These are phyloP conservation scores for Fusarium newnesense DNA, from an alignment of 2,329 filamentous ascomycete species.

Conservation along the genomic window DNA sequence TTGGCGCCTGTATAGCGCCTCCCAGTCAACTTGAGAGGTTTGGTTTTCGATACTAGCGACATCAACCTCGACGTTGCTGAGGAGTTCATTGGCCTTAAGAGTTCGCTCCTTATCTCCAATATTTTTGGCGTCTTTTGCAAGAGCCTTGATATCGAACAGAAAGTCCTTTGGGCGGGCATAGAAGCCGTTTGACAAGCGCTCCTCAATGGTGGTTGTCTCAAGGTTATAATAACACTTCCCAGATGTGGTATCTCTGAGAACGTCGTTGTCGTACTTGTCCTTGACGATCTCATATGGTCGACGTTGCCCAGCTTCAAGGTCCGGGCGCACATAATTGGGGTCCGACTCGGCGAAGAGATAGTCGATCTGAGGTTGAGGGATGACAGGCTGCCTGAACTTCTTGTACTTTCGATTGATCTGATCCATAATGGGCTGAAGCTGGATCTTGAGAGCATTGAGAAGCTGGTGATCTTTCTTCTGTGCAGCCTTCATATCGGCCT, in stretches of 20 bases:
- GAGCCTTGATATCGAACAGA: constrained; percentile 82
- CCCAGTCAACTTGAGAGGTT: constrained; percentile 78
- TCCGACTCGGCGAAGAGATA: constrained; percentile 89
- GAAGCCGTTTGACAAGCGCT: constrained; percentile 95
- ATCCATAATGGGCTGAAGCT: constrained; percentile 95
- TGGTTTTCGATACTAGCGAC: constrained; percentile 79
- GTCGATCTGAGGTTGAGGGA: constrained; percentile 77
- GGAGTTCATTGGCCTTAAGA: constrained; percentile 89
- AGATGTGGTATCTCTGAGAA: constrained; percentile 78
- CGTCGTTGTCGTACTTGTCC: constrained; percentile 81
- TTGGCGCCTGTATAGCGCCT: constrained; percentile 81
- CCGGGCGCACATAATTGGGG: constrained; percentile 72
- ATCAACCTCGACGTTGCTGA: constrained; percentile 94
- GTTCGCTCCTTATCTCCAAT: constrained; percentile 85
- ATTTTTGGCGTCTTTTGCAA: constrained; percentile 86
- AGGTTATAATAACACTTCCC: constrained; percentile 95
- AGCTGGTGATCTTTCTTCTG: constrained; percentile 85
- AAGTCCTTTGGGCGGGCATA: constrained; percentile 94
- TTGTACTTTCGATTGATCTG: constrained; percentile 92
- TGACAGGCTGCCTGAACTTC: constrained; percentile 83
- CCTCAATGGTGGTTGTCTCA: constrained; percentile 91
- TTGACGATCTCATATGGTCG: constrained; percentile 83
- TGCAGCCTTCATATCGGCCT: constrained; percentile 82
- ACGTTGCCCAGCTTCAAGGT: constrained; percentile 63
- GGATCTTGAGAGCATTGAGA: constrained; percentile 87